Percentiles rank a stretch among this genome's conserved stretches.
These are phyloP conservation scores for Sphagnum contortum DNA, from an alignment of 225 moss, liverwort and hornwort species.

Conservation along the genomic window DNA sequence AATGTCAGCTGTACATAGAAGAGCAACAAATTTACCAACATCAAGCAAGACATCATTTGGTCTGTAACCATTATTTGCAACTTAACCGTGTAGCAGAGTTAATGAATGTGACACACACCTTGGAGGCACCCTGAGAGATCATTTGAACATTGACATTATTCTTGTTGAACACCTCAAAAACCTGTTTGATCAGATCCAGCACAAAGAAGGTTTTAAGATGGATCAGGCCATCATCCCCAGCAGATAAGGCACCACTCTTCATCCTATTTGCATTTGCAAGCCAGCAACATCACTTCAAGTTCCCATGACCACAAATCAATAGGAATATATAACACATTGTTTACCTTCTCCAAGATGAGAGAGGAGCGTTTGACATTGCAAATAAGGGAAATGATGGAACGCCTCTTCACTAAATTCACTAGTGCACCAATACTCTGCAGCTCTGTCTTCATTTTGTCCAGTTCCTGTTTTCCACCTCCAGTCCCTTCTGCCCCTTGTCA, in stretches of 20 bases:
- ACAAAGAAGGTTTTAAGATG: too few relatives aligned
- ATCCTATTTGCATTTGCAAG: too few relatives aligned
- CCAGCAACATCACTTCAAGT: too few relatives aligned
- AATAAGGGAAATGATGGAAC: slow-evolving; percentile 86
- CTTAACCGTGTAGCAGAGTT: too few relatives aligned
- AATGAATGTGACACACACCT: slow-evolving; percentile 28
- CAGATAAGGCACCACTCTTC: too few relatives aligned
- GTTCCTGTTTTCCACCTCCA: slow-evolving; percentile 56
- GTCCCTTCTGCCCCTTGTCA: slow-evolving; percentile 6
- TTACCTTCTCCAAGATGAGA: slow-evolving; percentile 75
- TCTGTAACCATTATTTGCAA: too few relatives aligned
- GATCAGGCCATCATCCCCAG: too few relatives aligned
- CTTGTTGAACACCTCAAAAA: slow-evolving; percentile 71
- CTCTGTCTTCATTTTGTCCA: slow-evolving; percentile 65
- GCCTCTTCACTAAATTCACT: slow-evolving; percentile 66
- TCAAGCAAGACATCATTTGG: too few relatives aligned
- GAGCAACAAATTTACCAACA: too few relatives aligned
- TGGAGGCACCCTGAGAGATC: slow-evolving; percentile 99
- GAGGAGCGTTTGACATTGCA: slow-evolving; percentile 91
- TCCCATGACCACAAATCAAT: too few relatives aligned
- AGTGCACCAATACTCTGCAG: slow-evolving; percentile 58
- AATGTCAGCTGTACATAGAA: too few relatives aligned
- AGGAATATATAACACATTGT: too few relatives aligned
- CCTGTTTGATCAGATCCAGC: slow-evolving; percentile 17
- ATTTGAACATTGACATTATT: slow-evolving; percentile 86